Percentiles rank a stretch among this genome's conserved stretches.
Evolutionary conservation across 2,329 filamentous ascomycete species (phyloP).

Genomic region (Phaeoacremonium minimum): DNA sequence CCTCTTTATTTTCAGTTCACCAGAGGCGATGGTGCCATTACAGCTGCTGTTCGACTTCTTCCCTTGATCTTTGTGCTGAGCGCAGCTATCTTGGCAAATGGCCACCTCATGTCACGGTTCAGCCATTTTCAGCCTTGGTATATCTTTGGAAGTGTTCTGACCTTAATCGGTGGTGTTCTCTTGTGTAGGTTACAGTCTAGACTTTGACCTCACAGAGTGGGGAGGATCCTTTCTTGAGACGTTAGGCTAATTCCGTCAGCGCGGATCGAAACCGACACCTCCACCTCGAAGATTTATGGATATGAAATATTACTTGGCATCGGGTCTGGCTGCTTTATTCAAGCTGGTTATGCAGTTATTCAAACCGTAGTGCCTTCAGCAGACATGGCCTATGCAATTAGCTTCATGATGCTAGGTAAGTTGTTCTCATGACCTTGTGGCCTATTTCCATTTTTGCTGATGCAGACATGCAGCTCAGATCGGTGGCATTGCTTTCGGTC

Average conservation of each 20-base stretch:
- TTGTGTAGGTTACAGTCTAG: constrained; percentile 2
- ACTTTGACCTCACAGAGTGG: too few species aligned
- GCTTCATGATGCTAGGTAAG: constrained; percentile 4
- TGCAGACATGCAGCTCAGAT: background rate
- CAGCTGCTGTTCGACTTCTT: constrained; percentile 1
- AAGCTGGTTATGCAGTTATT: constrained; percentile 2
- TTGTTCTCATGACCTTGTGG: background rate
- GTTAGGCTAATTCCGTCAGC: too few species aligned
- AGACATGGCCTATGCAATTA: constrained; percentile 1
- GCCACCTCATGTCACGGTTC: constrained; percentile 1
- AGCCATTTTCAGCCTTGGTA: constrained; percentile 5
- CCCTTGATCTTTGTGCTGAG: constrained; percentile 1
- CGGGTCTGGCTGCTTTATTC: constrained; percentile 2
- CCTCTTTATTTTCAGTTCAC: constrained; percentile 2
- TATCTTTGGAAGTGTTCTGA: constrained; percentile 1
- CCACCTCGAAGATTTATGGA: constrained; percentile 1
- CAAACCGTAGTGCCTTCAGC: constrained; percentile 1
- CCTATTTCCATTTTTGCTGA: background rate
- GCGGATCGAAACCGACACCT: background rate
- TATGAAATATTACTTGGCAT: constrained; percentile 1
- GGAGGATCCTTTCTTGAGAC: too few species aligned
- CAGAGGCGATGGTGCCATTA: background rate
- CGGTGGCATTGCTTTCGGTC: background rate
- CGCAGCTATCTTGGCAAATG: constrained; percentile 2
- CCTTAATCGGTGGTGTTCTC: background rate